Percentiles rank a stretch among this genome's conserved stretches.
Evolutionary conservation across 805 yeast genomes (phyloP).

Genomic region (Yarrowia alimentaria): DNA sequence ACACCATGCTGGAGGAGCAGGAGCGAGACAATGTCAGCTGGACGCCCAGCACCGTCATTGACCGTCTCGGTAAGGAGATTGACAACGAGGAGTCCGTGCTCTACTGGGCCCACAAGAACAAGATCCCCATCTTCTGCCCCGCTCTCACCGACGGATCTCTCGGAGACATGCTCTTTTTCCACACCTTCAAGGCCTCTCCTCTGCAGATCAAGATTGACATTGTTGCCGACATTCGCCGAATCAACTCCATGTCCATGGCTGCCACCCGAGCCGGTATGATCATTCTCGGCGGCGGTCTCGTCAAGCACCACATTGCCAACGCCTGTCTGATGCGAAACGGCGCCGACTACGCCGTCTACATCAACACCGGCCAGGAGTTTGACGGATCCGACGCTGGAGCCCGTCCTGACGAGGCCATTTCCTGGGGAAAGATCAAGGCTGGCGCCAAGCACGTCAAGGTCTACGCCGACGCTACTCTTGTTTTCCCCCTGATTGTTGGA

Average conservation of each 20-base stretch:
- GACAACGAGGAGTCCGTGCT: conserved; percentile 89
- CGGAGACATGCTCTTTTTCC: conserved; percentile 99
- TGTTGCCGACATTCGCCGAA: conserved; percentile 87
- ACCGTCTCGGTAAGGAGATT: conserved; percentile 92
- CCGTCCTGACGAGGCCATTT: conserved; percentile 96
- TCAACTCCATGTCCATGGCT: conserved; percentile 92
- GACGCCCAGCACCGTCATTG: conserved; percentile 93
- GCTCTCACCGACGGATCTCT: conserved; percentile 97
- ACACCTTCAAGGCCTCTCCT: conserved; percentile 92
- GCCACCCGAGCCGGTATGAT: conserved; percentile 95
- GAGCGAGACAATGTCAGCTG: conserved; percentile 64
- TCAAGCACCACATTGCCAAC: conserved; percentile 96
- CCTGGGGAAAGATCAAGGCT: conserved; percentile 98
- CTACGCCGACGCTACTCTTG: conserved; percentile 91
- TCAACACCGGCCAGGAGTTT: conserved; percentile 97
- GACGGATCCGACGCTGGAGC: conserved; percentile 99
- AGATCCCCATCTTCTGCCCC: conserved; percentile 96
- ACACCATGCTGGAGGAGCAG: conserved; percentile 84
- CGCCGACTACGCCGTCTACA: conserved; percentile 95
- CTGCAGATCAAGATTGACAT: conserved; percentile 85
- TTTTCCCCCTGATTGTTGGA: conserved; percentile 94
- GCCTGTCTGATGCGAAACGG: conserved; percentile 99
- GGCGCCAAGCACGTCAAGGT: conserved; percentile 90
- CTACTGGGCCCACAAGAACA: conserved; percentile 97
- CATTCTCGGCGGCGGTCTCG: conserved; percentile 91